Evolutionary conservation across 495 filamentous ascomycete species (phyloP).

Genomic region (Cairneyella variabilis): DNA sequence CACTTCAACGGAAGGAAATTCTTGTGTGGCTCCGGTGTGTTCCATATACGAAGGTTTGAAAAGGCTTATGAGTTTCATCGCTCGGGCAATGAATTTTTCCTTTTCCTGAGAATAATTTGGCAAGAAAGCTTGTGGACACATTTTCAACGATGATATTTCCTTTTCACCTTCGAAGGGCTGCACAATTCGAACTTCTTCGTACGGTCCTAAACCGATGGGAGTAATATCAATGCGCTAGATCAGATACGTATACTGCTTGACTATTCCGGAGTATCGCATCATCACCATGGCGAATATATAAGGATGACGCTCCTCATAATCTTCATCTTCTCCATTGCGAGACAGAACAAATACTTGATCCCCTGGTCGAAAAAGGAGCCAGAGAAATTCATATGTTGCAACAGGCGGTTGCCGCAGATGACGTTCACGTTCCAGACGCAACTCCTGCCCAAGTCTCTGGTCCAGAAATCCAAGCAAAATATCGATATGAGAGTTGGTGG

Average conservation of each 20-base stretch:
- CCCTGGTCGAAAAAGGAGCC: slow-evolving; percentile 7
- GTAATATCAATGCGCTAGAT: not conserved
- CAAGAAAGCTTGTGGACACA: not conserved
- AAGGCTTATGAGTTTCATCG: not conserved
- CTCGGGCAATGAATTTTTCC: not conserved
- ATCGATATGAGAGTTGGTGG: slow-evolving; percentile 3
- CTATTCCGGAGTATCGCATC: not conserved
- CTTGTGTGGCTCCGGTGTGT: not conserved
- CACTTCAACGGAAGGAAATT: not conserved
- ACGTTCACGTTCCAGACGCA: not conserved
- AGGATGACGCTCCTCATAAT: not conserved
- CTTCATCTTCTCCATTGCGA: not conserved
- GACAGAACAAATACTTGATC: not conserved
- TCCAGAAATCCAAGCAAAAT: slow-evolving; percentile 1
- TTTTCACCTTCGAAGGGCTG: not conserved
- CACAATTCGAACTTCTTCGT: not conserved
- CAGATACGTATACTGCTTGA: not conserved
- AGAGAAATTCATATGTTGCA: not conserved
- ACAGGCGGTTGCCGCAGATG: not conserved
- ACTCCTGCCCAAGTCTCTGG: not conserved
- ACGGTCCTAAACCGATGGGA: not conserved
- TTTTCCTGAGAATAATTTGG: not conserved
- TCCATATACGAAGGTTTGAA: not conserved
- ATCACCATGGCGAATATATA: not conserved
- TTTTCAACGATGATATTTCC: not conserved